Conservation (phyloP, 129 eudicot genomes). For the Artemisia annua region DNA sequence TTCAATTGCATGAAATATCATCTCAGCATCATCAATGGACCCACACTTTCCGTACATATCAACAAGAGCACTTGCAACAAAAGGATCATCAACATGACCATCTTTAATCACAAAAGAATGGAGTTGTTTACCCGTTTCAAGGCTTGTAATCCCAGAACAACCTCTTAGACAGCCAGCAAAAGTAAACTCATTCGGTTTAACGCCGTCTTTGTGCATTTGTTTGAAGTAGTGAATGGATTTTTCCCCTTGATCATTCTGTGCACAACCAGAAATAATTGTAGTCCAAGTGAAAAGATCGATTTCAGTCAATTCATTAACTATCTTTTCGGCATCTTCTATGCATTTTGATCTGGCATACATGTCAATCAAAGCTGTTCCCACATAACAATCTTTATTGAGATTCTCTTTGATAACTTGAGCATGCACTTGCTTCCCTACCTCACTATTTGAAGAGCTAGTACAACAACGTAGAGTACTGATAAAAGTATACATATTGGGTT, state of each 20-base stretch:
- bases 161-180: constrained; percentile 49
- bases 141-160: constrained; percentile 40
- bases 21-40: constrained; percentile 44
- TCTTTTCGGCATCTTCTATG: constrained; percentile 37
- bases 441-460: constrained; percentile 28
- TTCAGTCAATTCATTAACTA: constrained; percentile 23
- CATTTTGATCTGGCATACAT: constrained; percentile 39
- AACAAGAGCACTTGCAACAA: constrained; percentile 44
- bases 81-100: constrained; percentile 36
- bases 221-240: constrained; percentile 37
- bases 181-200: constrained; percentile 47
- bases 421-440: constrained; percentile 43
- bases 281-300: constrained; percentile 50
- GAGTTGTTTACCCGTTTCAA: constrained; percentile 33
- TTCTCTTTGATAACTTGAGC: constrained; percentile 33
- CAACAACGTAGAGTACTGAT: constrained; percentile 42
- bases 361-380: constrained; percentile 44
- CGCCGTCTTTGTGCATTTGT: constrained; percentile 41
- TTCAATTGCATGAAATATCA: constrained; percentile 27
- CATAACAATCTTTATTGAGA: constrained; percentile 32
- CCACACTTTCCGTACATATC: constrained; percentile 56
- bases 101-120: constrained; percentile 40
- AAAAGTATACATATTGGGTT: constrained; percentile 42
- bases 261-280: constrained; percentile 35
- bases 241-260: constrained; percentile 43